Percentiles rank a stretch among this genome's conserved stretches.
phyloP scores from a whole-genome alignment of 345 rosid genomes.

The Camelina hispida region DNA sequence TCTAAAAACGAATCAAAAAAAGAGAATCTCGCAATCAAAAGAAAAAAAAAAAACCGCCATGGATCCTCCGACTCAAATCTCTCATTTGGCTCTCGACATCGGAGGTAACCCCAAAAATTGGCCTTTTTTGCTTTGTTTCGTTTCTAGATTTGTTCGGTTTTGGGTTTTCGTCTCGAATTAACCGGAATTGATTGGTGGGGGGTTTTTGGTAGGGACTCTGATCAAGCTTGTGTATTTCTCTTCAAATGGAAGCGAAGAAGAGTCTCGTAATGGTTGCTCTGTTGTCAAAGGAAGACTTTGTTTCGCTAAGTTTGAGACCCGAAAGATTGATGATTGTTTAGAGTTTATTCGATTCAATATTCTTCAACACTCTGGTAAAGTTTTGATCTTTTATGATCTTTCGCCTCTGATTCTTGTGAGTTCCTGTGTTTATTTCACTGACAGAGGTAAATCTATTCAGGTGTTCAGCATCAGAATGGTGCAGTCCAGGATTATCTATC shows the following conservation, averaged over 20 bases:
- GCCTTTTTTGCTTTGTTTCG: not conserved
- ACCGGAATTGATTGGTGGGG: not conserved
- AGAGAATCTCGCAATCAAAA: too few species aligned
- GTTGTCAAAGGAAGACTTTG: slow-evolving; percentile 66
- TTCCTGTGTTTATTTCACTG: slow-evolving; percentile 21
- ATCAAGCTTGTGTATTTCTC: slow-evolving; percentile 85
- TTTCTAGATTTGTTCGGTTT: not conserved
- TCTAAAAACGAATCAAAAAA: not conserved
- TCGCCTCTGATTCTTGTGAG: too few species aligned
- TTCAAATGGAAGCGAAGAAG: slow-evolving; percentile 47
- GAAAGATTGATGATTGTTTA: slow-evolving; percentile 80
- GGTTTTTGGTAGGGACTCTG: slow-evolving; percentile 63
- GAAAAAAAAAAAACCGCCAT: slow-evolving; percentile 5
- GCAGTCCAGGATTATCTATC: slow-evolving; percentile 43
- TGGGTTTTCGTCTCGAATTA: not conserved
- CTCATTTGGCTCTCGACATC: slow-evolving; percentile 87
- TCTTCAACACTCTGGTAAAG: slow-evolving; percentile 63
- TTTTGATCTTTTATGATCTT: not conserved
- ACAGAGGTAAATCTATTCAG: slow-evolving; percentile 51
- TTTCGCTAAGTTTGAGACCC: slow-evolving; percentile 86
- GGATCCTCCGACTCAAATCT: slow-evolving; percentile 53
- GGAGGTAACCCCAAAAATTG: slow-evolving; percentile 57
- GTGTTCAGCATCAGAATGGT: slow-evolving; percentile 54
- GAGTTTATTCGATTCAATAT: slow-evolving; percentile 68
- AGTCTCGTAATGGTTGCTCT: slow-evolving; percentile 42